Evolutionary conservation across 129 eudicot genomes (phyloP).

Genomic region (Saposhnikovia divaricata): DNA sequence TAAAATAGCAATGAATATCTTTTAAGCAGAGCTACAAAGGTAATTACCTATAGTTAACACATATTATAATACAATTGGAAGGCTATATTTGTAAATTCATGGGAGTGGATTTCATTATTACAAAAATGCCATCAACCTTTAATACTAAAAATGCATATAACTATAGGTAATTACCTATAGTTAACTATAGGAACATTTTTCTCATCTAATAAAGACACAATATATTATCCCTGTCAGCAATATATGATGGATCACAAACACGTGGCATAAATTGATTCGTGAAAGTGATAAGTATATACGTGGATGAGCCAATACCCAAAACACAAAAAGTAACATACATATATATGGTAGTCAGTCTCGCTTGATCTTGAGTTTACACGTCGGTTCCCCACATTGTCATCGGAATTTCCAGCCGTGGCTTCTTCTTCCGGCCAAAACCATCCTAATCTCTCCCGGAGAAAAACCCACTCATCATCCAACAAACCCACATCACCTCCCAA

Average conservation of each 20-base stretch:
- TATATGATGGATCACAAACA: not conserved
- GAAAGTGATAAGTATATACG: not conserved
- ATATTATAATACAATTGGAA: too few relatives aligned
- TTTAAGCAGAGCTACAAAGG: too few relatives aligned
- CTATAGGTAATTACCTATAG: too few relatives aligned
- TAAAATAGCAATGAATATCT: too few relatives aligned
- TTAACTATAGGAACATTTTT: too few relatives aligned
- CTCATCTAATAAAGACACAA: too few relatives aligned
- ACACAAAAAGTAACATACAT: not conserved
- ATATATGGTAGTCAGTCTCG: not conserved
- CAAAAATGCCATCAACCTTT: too few relatives aligned
- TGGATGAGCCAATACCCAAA: not conserved
- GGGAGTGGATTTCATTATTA: too few relatives aligned
- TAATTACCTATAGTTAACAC: too few relatives aligned
- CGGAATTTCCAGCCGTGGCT: conserved; percentile 65
- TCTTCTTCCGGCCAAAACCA: conserved; percentile 59
- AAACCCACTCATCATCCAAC: conserved; percentile 26
- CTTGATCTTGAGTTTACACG: not conserved
- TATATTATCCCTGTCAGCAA: not conserved
- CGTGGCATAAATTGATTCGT: not conserved
- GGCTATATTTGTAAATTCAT: too few relatives aligned
- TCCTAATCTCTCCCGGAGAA: conserved; percentile 40
- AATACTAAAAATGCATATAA: too few relatives aligned
- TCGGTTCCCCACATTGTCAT: not conserved
- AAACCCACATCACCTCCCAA: not conserved